A percentile compares a stretch with the other conserved stretches of the same genome.
These are phyloP conservation scores for Hymenoscyphus infarciens DNA, from an alignment of 2,329 filamentous ascomycete species.

Conservation along the genomic window DNA sequence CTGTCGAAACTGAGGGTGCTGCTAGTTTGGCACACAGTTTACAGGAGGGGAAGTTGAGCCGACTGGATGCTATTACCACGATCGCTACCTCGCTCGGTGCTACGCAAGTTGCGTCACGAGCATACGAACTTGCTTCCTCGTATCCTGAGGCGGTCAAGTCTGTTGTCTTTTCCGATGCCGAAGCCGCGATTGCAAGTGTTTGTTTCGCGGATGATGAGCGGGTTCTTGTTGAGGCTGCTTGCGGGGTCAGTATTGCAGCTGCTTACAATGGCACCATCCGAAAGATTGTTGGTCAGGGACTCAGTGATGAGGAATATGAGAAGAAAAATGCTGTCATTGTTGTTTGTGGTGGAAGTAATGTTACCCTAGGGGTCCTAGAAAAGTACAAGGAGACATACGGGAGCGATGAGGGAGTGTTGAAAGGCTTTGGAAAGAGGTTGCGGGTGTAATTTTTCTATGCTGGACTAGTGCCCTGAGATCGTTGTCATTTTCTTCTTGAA, in stretches of 20 bases:
- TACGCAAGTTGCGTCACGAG: slow-evolving; percentile 60
- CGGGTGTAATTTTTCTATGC: neutral
- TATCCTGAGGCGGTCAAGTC: slow-evolving; percentile 18
- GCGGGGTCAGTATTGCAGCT: slow-evolving; percentile 73
- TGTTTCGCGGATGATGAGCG: slow-evolving; percentile 78
- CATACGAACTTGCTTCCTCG: slow-evolving; percentile 57
- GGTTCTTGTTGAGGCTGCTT: slow-evolving; percentile 77
- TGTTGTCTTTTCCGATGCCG: slow-evolving; percentile 59
- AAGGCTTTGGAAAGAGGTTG: slow-evolving; percentile 10
- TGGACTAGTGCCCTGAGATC: neutral
- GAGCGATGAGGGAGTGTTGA: slow-evolving; percentile 13
- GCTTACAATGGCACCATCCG: slow-evolving; percentile 63
- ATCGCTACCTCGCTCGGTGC: slow-evolving; percentile 73
- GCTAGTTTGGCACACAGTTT: slow-evolving; percentile 66
- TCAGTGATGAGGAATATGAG: slow-evolving; percentile 55
- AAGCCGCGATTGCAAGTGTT: slow-evolving; percentile 74
- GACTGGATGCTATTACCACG: slow-evolving; percentile 68
- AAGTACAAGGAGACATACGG: slow-evolving; percentile 43
- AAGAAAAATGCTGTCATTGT: slow-evolving; percentile 75
- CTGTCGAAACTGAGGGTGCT: slow-evolving; percentile 72
- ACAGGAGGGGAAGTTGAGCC: slow-evolving; percentile 52
- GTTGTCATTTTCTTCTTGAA: neutral
- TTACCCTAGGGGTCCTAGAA: slow-evolving; percentile 58
- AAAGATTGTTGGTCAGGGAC: slow-evolving; percentile 51
- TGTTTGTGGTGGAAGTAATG: slow-evolving; percentile 74